phyloP scores from a whole-genome alignment of 495 filamentous ascomycete species.

The Trichoderma asperelloides region DNA sequence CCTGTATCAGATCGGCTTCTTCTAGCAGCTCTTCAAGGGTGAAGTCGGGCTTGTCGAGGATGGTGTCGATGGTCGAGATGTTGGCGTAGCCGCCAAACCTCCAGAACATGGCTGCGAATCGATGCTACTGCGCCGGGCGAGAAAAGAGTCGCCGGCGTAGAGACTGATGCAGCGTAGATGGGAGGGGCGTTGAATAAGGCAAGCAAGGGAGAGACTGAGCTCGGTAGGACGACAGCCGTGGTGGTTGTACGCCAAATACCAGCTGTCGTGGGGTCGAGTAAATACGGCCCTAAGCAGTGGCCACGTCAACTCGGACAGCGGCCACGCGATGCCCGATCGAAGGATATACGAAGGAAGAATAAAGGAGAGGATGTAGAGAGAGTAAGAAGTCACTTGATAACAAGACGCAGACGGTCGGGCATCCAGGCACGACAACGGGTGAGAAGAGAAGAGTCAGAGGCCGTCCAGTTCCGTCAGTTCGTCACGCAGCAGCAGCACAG shows the following conservation, averaged over 20 bases:
- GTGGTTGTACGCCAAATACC: neutral
- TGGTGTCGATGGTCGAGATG: conserved; percentile 88
- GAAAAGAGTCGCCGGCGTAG: neutral
- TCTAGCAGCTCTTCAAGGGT: conserved; percentile 92
- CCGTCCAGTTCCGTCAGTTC: too few relatives aligned
- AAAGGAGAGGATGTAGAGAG: neutral
- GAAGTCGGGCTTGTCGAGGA: conserved; percentile 91
- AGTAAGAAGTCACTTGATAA: neutral
- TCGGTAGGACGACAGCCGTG: neutral
- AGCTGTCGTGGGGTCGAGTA: neutral
- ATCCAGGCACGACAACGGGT: neutral
- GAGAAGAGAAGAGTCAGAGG: neutral
- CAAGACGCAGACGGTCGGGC: neutral
- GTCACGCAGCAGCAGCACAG: neutral
- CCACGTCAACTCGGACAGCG: neutral
- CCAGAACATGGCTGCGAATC: conserved; percentile 80
- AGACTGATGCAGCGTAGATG: neutral
- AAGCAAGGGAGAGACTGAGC: neutral
- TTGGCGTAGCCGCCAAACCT: conserved; percentile 97
- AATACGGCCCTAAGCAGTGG: neutral
- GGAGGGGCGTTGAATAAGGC: neutral
- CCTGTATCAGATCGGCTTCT: conserved; percentile 91
- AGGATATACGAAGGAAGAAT: neutral
- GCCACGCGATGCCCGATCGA: neutral
- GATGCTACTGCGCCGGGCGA: conserved; percentile 32